Base-by-base conservation (phyloP, 2,329 filamentous ascomycete species). In the Aotearoamyces nothofagi region DNA sequence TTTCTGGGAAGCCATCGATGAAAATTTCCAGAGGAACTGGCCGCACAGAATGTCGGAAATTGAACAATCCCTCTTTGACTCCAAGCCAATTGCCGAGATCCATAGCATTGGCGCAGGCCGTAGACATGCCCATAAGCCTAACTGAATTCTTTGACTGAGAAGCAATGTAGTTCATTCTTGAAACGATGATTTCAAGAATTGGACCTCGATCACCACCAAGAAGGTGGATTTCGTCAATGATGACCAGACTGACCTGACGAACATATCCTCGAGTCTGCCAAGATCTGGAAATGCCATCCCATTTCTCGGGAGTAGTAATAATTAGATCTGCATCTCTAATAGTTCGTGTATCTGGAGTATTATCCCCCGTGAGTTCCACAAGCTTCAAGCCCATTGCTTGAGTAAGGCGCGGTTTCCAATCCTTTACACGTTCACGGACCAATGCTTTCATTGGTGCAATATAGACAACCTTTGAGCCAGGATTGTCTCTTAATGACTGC, bases 361-460 rank as follows among this genome's bases (percentile, higher is more conserved):
- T 98, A 57, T 98, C 90, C 61, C 80, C 86, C 9, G 92, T 98
- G 58, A 98, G 60, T 55, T 98, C 90, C 10, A 98, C 90, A 12
- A 98, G 61, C 53, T 83, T 92, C 37, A 96, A 52, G 0, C 86
- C 84, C 58, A 96, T 74, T 2, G 84, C 81, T 2, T 64, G 61
- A 1, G 84, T 82, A 17, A 98, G 66, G 10, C 90, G 73, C 33
- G 69, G 69, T 9, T 79, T 72, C 92, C 90, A 98, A 49, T 98
- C 92, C 46, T 92, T 80, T 15, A 98, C 87, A 54, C 90, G 74
- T 52, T 98, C 90, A 3, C 90, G 81, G 12, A 98, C 90, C 17
- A 98, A 72, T 0, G 92, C 92, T 55, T 98, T 98, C 92, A 98
- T 98, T 0, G 92, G 92, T 2, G 90, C 90, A 48, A 98, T 96